A percentile compares a stretch with the other conserved stretches of the same genome.
Evolutionary conservation across 306 rosid species (phyloP).

Genomic region (Mimosa bimucronata): DNA sequence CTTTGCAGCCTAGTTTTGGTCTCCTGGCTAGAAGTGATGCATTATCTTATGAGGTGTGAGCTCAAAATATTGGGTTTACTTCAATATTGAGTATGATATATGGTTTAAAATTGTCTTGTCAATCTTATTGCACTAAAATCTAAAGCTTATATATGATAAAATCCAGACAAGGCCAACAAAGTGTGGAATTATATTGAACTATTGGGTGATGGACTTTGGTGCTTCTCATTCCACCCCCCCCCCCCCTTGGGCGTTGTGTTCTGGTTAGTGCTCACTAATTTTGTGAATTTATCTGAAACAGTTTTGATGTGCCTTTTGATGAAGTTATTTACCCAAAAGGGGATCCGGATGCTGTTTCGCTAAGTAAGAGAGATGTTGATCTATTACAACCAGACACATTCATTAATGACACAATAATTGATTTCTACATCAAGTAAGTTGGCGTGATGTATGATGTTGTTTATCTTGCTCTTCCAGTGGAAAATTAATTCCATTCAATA

Average conservation of each 20-base stretch:
- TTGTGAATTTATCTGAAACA: slow-evolving; percentile 40
- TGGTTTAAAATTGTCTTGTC: neutral
- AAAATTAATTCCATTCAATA: neutral
- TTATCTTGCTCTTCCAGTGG: neutral
- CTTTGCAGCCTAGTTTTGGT: neutral
- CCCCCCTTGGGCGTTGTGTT: neutral
- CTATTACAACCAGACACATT: slow-evolving; percentile 76
- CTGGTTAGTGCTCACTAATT: slow-evolving; percentile 13
- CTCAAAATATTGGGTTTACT: neutral
- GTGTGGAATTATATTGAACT: neutral
- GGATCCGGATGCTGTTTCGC: slow-evolving; percentile 72
- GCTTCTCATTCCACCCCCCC: neutral
- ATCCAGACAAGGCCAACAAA: neutral
- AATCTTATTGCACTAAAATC: neutral
- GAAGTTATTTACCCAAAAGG: slow-evolving; percentile 79
- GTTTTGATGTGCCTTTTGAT: slow-evolving; percentile 67
- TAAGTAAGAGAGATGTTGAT: slow-evolving; percentile 79
- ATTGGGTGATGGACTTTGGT: neutral
- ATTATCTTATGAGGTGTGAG: neutral
- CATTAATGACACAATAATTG: slow-evolving; percentile 80
- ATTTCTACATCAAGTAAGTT: slow-evolving; percentile 82
- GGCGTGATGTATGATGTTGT: slow-evolving; percentile 2
- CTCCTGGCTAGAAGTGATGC: neutral
- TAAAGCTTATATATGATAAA: neutral
- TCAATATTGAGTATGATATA: neutral